phyloP scores from a whole-genome alignment of 768 basidiomycete species.

The Rhodotorula toruloides region DNA sequence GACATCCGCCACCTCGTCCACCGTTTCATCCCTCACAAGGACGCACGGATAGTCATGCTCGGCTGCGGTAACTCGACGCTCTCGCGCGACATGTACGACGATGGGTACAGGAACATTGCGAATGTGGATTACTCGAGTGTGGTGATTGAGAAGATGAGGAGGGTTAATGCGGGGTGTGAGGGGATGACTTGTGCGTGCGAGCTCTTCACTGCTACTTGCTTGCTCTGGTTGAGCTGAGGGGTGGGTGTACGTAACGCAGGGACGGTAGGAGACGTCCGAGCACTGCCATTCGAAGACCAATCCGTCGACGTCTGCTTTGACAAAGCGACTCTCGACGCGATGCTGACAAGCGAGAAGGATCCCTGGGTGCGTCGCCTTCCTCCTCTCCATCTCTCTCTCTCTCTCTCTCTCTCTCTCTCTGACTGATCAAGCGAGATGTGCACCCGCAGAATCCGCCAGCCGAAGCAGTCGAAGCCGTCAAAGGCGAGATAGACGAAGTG shows the following conservation, averaged over 20 bases:
- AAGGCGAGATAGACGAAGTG: constrained; percentile 68
- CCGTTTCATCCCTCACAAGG: constrained; percentile 60
- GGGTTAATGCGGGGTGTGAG: constrained; percentile 54
- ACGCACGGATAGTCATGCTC: constrained; percentile 65
- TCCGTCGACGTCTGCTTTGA: constrained; percentile 77
- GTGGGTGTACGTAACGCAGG: too few relatives aligned
- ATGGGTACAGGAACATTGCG: constrained; percentile 72
- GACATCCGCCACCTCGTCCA: constrained; percentile 64
- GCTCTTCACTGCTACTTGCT: background rate
- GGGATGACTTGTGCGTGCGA: constrained; percentile 60
- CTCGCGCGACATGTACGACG: constrained; percentile 68
- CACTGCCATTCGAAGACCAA: constrained; percentile 57
- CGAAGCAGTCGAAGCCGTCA: constrained; percentile 65
- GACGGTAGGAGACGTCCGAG: constrained; percentile 77
- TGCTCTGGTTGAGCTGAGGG: background rate
- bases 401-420: background rate
- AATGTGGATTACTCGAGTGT: constrained; percentile 78
- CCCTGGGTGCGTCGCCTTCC: background rate
- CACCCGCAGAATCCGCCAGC: constrained; percentile 79
- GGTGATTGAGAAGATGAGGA: constrained; percentile 68
- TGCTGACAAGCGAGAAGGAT: constrained; percentile 67
- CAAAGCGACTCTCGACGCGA: constrained; percentile 82
- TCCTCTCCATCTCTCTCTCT: background rate
- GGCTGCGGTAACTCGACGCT: constrained; percentile 67
- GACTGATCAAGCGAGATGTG: too few relatives aligned